These are phyloP conservation scores for Penicillium riverlandense DNA, from an alignment of 495 filamentous ascomycete genomes.

Conservation along the genomic window DNA sequence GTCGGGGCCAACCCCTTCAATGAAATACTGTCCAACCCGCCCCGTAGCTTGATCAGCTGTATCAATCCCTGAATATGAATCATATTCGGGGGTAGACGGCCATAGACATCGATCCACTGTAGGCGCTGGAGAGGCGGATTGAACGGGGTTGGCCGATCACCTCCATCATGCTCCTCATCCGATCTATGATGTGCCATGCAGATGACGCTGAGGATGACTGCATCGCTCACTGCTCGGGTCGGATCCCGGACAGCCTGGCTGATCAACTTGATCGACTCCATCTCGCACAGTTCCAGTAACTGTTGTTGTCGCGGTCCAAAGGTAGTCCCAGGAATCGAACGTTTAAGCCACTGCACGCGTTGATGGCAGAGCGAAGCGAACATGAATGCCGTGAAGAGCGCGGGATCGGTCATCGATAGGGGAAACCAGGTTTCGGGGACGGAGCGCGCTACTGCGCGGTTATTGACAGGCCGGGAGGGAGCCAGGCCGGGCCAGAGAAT, in stretches of 20 bases:
- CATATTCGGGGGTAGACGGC: slow-evolving; percentile 28
- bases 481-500: slow-evolving; percentile 31
- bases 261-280: slow-evolving; percentile 32
- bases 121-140: slow-evolving; percentile 30
- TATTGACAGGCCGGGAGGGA: slow-evolving; percentile 9
- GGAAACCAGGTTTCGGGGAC: slow-evolving; percentile 19
- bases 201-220: slow-evolving; percentile 31
- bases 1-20: slow-evolving; percentile 23
- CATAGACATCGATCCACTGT: slow-evolving; percentile 39
- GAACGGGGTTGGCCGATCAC: slow-evolving; percentile 20
- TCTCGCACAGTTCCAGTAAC: slow-evolving; percentile 23
- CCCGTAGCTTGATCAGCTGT: slow-evolving; percentile 28
- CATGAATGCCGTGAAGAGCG: slow-evolving; percentile 31
- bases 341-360: slow-evolving; percentile 28
- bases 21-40: slow-evolving; percentile 26
- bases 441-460: slow-evolving; percentile 2
- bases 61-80: slow-evolving; percentile 30
- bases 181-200: slow-evolving; percentile 37
- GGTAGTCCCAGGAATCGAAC: slow-evolving; percentile 10
- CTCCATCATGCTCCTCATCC: slow-evolving; percentile 5
- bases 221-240: slow-evolving; percentile 24
- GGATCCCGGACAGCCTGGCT: slow-evolving; percentile 26
- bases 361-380: slow-evolving; percentile 35
- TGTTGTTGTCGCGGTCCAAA: slow-evolving; percentile 22
- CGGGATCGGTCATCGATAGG: slow-evolving; percentile 26